phyloP scores from a whole-genome alignment of 331 rosid species.

The Rhamnella rubrinervis region DNA sequence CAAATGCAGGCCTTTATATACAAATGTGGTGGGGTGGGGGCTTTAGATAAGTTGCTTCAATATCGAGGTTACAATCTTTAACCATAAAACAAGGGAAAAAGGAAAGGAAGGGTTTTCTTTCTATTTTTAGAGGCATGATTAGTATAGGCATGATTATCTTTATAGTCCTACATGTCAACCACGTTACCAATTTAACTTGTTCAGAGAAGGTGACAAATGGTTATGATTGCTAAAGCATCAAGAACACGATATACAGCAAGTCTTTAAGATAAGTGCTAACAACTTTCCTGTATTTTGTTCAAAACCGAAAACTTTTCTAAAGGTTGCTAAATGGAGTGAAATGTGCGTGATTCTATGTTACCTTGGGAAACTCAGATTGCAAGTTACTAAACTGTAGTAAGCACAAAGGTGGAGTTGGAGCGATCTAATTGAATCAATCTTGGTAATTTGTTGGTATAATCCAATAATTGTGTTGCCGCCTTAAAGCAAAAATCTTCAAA shows the following conservation, averaged over 20 bases:
- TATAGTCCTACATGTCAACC: slow-evolving; percentile 14
- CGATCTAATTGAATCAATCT: no score
- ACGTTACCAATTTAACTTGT: slow-evolving; percentile 16
- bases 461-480: no score
- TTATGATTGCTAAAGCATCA: slow-evolving; percentile 7
- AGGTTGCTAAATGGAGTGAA: background rate
- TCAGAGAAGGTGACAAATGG: slow-evolving; percentile 23
- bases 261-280: background rate
- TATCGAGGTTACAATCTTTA: background rate
- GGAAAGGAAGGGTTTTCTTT: background rate
- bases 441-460: no score
- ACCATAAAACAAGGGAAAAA: slow-evolving; percentile 19
- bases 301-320: slow-evolving; percentile 14
- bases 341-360: background rate
- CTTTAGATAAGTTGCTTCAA: background rate
- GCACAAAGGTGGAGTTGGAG: no score
- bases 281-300: slow-evolving; percentile 6
- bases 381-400: no score
- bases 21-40: background rate
- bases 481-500: no score
- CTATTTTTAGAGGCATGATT: slow-evolving; percentile 22
- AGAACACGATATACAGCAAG: slow-evolving; percentile 24
- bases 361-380: no score
- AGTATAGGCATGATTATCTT: background rate
- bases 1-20: slow-evolving; percentile 4